Evolutionary conservation across 2,329 filamentous ascomycete species (phyloP), one percentile per base, ranked within the genome.

Genomic region (Ophiocordyceps sinensis): DNA sequence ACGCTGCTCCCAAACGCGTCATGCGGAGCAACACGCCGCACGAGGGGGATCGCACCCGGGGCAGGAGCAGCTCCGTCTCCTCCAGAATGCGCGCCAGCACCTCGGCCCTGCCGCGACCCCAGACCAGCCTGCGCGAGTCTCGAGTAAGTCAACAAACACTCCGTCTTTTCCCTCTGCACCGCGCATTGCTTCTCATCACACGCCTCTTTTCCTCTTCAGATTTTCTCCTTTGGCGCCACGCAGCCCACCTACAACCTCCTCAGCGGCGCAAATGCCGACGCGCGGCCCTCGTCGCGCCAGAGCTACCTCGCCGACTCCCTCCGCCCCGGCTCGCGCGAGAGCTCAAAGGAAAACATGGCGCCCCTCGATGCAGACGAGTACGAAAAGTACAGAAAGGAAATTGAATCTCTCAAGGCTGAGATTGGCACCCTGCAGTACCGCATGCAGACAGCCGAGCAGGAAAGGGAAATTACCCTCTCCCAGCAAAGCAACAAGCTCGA

Each of bases 341-440:
- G 72, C 53, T 73, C 62, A 45, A 77, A 74, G 52, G 75, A 74
- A 53, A 78, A 77, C 52, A 64, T 72, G 49, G 69, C 72, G 28
- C 74, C 75, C 0, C 64, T 70, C 1, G 74, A 77, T 44, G 67
- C 68, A n/a, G 70, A 75, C 44, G 67, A 71, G 42, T 75, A 76
- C 53, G 74, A 78, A 53, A 68, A 65, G 37, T 74, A 73, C 53
- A 66, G 68, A 38, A 69, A 64, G 42, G 65, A 66, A 30, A 74
- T 72, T 44, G 88, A 96, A 53, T 82, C 88, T 48, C 70, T 96
- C 23, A 88, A 89, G 54, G 85, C 89, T 2, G 86, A 95, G 60
- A 69, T 96, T 35, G 91, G 88, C 46, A 85, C 86, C 0, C 67
- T 95, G 39, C 81, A 80, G 46, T 98, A 95, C 63, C 85, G 89